These are phyloP conservation scores for Juncus inflexus DNA, from an alignment of 176 grass and related monocot species.

Conservation along the genomic window DNA sequence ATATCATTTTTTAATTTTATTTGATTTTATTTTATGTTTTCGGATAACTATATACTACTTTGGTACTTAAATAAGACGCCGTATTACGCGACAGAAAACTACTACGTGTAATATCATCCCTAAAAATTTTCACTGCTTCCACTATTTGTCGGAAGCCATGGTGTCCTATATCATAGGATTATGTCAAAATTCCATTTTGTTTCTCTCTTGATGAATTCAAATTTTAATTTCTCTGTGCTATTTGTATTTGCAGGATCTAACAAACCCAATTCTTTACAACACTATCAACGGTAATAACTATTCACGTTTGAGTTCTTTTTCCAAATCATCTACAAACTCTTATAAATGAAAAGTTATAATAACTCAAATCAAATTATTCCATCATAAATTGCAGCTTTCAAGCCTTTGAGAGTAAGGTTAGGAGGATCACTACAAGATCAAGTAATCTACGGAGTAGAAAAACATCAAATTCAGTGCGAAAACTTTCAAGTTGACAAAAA, in stretches of 20 bases:
- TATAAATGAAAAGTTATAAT: background rate
- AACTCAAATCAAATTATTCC: conserved; percentile 2
- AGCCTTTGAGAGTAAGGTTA: conserved; percentile 41
- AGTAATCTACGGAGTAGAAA: conserved; percentile 37
- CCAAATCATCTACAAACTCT: background rate
- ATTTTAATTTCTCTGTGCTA: background rate
- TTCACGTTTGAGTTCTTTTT: background rate
- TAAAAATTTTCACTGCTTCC: no score
- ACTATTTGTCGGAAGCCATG: no score
- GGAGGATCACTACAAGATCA: conserved; percentile 62
- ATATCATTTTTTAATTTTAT: no score
- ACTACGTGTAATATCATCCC: no score
- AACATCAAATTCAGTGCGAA: conserved; percentile 15
- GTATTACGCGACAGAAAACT: no score
- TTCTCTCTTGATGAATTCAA: conserved; percentile 4
- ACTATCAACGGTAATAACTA: conserved; percentile 38
- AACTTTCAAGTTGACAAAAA: conserved; percentile 29
- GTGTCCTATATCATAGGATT: background rate
- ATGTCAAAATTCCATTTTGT: background rate
- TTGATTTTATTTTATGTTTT: no score
- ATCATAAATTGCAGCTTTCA: conserved; percentile 36
- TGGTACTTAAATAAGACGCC: no score
- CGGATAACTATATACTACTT: no score
- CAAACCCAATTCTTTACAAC: conserved; percentile 40
- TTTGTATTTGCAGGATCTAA: conserved; percentile 40